Evolutionary conservation across 1,284 basidiomycete genomes (phyloP), one percentile per base, ranked within the genome.

Genomic region (Taiwanofungus camphoratus): DNA sequence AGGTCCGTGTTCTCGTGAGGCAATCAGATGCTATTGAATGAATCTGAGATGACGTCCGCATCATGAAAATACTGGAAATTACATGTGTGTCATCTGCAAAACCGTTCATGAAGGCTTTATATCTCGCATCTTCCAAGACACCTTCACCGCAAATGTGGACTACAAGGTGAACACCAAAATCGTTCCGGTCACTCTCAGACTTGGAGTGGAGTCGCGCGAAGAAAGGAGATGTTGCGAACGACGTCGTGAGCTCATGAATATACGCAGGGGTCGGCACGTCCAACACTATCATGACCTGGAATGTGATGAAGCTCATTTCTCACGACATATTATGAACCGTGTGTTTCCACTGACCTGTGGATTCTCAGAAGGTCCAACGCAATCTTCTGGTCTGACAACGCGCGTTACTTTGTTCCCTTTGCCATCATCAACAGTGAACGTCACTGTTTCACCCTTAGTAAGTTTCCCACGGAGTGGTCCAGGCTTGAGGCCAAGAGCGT

Each of bases 51-150:
- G 19, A 41, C 30, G 40, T 18, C 15, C 44, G 38, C 9, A 15
- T n/a, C 24, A 24, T 38, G 5, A 4, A n/a, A 32, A 34, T 45
- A n/a, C 3, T 41, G 33, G 3, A 16, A 48, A 57, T 29, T 34
- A 62, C 64, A 39, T 61, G 48, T 1, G 58, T 55, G 4, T 55
- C 49, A 9, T 55, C 50, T 2, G 56, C 44, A 27, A 66, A 65
- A 8, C 57, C 68, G 19, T 66, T 62, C 74, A 92, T 83, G 71
- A 93, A 93, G 1, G 65, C 58, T 45, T 74, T 73, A 60, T 94
- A 96, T 37, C 74, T 65, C 29, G 67, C 52, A 53, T 92, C 78
- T 54, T 82, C 75, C 32, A 90, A 66, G 5, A 88, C 82, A n/a
- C 68, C 76, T 2, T 71, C 67, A 3, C 83, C 84, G 48, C 77